Evolutionary conservation across 1,139 yeast species (phyloP).

Genomic region (Pichia sp.): DNA sequence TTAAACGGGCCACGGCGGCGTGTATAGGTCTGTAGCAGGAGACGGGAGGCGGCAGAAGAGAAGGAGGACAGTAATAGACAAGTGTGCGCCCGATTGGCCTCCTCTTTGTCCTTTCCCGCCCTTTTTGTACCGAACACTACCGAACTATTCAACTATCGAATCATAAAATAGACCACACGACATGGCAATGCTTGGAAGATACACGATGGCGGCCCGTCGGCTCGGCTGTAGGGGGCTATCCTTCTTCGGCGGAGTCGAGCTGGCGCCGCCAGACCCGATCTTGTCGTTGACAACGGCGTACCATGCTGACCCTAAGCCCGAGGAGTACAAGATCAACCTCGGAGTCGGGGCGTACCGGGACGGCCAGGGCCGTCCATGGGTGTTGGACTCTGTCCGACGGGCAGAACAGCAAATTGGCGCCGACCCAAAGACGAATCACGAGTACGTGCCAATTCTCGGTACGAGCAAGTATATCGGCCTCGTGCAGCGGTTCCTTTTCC

Average conservation of each 20-base stretch:
- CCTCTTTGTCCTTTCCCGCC: neutral
- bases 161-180: neutral
- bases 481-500: conserved; percentile 45
- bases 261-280: conserved; percentile 71
- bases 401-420: conserved; percentile 50
- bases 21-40: too few species aligned
- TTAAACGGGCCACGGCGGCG: too few species aligned
- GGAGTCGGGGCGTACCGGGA: conserved; percentile 95
- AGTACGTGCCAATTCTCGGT: conserved; percentile 55
- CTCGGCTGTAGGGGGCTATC: conserved; percentile 2
- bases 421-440: conserved; percentile 46
- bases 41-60: too few species aligned
- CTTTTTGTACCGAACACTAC: too few species aligned
- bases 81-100: too few species aligned
- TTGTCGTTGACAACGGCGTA: conserved; percentile 63
- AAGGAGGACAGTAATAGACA: too few species aligned
- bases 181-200: neutral
- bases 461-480: conserved; percentile 44
- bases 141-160: too few species aligned
- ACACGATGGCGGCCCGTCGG: neutral
- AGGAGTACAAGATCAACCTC: conserved; percentile 64
- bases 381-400: conserved; percentile 71
- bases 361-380: conserved; percentile 78
- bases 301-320: conserved; percentile 46
- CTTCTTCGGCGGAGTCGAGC: conserved; percentile 8